These are phyloP conservation scores for Neurospora sp. DNA, from an alignment of 495 filamentous ascomycete genomes.

Conservation along the genomic window DNA sequence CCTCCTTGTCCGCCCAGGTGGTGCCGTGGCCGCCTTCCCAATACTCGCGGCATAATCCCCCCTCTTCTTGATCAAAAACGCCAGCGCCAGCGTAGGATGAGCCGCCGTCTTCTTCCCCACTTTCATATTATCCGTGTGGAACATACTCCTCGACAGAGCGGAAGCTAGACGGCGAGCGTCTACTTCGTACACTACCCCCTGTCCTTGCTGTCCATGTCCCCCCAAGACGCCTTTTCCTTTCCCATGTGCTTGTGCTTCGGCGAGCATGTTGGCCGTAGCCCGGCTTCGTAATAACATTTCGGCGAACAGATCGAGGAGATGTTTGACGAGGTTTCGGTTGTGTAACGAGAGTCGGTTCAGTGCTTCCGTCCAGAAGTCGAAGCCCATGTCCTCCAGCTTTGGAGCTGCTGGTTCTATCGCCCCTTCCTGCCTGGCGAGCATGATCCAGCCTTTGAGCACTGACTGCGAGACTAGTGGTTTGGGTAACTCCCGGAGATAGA, in stretches of 20 bases:
- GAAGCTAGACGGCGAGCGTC: constrained; percentile 16
- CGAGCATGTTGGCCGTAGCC: not conserved
- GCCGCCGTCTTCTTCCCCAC: constrained; percentile 5
- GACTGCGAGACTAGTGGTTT: constrained; percentile 17
- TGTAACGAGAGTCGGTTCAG: constrained; percentile 19
- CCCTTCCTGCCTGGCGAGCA: constrained; percentile 17
- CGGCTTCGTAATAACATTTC: constrained; percentile 8
- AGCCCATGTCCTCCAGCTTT: constrained; percentile 14
- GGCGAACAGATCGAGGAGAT: constrained; percentile 17
- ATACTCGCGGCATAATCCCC: constrained; percentile 15
- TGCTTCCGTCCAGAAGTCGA: constrained; percentile 24
- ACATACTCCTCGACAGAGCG: constrained; percentile 16
- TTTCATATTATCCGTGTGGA: constrained; percentile 11
- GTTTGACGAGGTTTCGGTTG: constrained; percentile 18
- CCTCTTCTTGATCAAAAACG: constrained; percentile 20
- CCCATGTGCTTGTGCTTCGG: not conserved
- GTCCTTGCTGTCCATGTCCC: not conserved
- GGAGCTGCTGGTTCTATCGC: constrained; percentile 16
- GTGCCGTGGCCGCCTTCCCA: not conserved
- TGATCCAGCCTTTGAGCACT: constrained; percentile 16
- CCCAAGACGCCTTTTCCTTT: too few relatives aligned
- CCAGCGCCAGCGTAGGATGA: constrained; percentile 20
- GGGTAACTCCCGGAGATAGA: constrained; percentile 17
- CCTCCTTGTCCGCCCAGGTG: not conserved
- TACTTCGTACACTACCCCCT: constrained; percentile 7